Conservation (phyloP, 306 rosid genomes). For the Cucurbita moschata region DNA sequence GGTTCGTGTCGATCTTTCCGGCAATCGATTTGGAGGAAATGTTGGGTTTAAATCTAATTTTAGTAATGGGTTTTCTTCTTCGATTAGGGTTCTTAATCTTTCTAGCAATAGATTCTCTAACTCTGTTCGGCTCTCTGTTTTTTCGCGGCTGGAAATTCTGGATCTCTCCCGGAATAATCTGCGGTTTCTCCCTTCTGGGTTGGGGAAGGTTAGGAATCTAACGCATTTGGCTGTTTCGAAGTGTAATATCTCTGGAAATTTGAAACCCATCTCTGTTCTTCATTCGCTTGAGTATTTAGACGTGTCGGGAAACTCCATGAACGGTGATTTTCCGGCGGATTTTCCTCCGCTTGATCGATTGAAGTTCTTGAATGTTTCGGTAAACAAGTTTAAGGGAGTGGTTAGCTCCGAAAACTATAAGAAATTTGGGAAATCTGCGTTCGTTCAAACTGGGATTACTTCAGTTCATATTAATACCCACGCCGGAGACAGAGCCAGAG, state of each 20-base stretch:
- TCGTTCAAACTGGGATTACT: slow-evolving; percentile 40
- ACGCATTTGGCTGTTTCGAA: slow-evolving; percentile 41
- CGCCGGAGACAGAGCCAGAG: not conserved
- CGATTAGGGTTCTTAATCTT: slow-evolving; percentile 49
- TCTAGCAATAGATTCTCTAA: slow-evolving; percentile 70
- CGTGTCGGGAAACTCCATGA: slow-evolving; percentile 46
- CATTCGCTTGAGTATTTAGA: slow-evolving; percentile 38
- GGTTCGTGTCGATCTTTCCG: slow-evolving; percentile 33
- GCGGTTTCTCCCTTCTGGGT: slow-evolving; percentile 36
- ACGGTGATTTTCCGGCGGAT: slow-evolving; percentile 67
- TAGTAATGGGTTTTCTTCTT: slow-evolving; percentile 18
- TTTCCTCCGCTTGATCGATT: slow-evolving; percentile 47
- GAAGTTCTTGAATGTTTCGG: slow-evolving; percentile 48
- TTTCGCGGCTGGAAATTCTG: slow-evolving; percentile 29
- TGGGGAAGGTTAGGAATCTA: slow-evolving; percentile 31
- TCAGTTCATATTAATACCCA: not conserved
- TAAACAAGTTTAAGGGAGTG: slow-evolving; percentile 36
- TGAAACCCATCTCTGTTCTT: slow-evolving; percentile 45
- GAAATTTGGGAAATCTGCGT: slow-evolving; percentile 45
- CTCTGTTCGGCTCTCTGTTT: slow-evolving; percentile 34
- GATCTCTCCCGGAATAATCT: slow-evolving; percentile 55
- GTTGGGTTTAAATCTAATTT: slow-evolving; percentile 18
- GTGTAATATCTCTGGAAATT: slow-evolving; percentile 42
- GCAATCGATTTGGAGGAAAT: slow-evolving; percentile 60
- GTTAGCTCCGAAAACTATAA: slow-evolving; percentile 8